phyloP scores from a whole-genome alignment of 2,329 filamentous ascomycete genomes.

The Epichloe sp. region DNA sequence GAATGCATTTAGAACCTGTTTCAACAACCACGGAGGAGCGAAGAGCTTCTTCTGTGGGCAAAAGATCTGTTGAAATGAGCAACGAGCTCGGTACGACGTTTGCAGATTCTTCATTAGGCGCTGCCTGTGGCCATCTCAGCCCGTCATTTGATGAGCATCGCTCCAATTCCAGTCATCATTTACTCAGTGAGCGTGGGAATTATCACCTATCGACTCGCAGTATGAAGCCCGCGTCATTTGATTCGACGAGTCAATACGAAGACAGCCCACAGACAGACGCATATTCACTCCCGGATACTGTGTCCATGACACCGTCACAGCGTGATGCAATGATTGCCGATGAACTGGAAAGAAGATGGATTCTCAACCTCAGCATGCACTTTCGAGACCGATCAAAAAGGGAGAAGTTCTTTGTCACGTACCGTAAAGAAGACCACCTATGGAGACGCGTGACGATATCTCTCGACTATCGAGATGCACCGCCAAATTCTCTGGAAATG shows the following conservation, averaged over 20 bases:
- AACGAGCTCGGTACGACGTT: slow-evolving; percentile 13
- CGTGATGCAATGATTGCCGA: slow-evolving; percentile 57
- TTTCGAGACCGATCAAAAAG: slow-evolving; percentile 80
- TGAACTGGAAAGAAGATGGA: slow-evolving; percentile 83
- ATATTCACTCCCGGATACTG: slow-evolving; percentile 26
- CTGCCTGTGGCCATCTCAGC: slow-evolving; percentile 28
- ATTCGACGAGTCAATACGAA: slow-evolving; percentile 1
- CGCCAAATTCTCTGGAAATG: slow-evolving; percentile 69
- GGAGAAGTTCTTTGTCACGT: slow-evolving; percentile 99
- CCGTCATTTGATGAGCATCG: neutral
- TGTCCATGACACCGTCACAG: slow-evolving; percentile 36
- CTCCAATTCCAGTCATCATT: neutral
- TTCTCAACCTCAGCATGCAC: slow-evolving; percentile 95
- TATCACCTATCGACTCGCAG: neutral
- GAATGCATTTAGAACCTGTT: slow-evolving; percentile 57
- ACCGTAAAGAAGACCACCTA: slow-evolving; percentile 61
- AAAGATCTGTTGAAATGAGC: slow-evolving; percentile 11
- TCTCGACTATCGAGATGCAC: slow-evolving; percentile 76
- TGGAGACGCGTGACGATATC: slow-evolving; percentile 90
- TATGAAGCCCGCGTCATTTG: neutral
- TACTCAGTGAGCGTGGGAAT: neutral
- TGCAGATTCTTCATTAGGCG: slow-evolving; percentile 31
- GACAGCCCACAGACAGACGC: slow-evolving; percentile 16
- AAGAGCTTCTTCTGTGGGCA: slow-evolving; percentile 56
- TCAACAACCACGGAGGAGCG: slow-evolving; percentile 52